Evolutionary conservation across 2,329 filamentous ascomycete genomes (phyloP).

Genomic region (Akanthomyces dipterigenus): DNA sequence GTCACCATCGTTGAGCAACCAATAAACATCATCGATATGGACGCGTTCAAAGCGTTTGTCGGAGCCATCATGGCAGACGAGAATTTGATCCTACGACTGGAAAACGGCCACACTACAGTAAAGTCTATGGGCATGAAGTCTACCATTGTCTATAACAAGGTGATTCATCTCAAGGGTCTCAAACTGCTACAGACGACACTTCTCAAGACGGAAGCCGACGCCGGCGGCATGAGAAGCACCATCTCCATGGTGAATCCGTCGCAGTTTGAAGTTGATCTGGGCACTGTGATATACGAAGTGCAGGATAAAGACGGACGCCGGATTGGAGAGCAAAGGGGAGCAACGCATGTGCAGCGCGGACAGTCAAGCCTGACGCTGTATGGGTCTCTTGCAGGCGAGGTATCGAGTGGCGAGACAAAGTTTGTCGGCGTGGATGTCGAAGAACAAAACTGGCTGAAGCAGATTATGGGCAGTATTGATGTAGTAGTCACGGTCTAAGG

Average conservation of each 20-base stretch:
- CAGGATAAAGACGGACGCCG: background rate
- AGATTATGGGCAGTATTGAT: background rate
- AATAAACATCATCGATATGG: conserved; percentile 4
- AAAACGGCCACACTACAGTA: conserved; percentile 5
- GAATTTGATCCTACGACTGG: background rate
- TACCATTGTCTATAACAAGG: conserved; percentile 3
- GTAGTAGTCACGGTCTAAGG: background rate
- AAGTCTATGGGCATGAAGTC: conserved; percentile 8
- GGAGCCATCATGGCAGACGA: conserved; percentile 3
- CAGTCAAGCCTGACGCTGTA: background rate
- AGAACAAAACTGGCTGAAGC: conserved; percentile 6
- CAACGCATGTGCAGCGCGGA: background rate
- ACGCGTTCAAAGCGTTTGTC: conserved; percentile 3
- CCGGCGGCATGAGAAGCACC: background rate
- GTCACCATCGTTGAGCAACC: conserved; percentile 1
- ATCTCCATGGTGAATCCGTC: conserved; percentile 1
- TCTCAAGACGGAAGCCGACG: background rate
- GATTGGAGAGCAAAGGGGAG: conserved; percentile 2
- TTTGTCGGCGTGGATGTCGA: conserved; percentile 7
- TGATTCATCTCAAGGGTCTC: background rate
- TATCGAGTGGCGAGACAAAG: background rate
- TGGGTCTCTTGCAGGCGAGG: background rate
- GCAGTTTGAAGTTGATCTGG: conserved; percentile 9
- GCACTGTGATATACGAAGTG: conserved; percentile 5
- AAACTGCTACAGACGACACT: background rate